A percentile compares a stretch with the other conserved stretches of the same genome.
Evolutionary conservation across 352 stramenopile species (phyloP).

Genomic region (Phytophthora litchii): DNA sequence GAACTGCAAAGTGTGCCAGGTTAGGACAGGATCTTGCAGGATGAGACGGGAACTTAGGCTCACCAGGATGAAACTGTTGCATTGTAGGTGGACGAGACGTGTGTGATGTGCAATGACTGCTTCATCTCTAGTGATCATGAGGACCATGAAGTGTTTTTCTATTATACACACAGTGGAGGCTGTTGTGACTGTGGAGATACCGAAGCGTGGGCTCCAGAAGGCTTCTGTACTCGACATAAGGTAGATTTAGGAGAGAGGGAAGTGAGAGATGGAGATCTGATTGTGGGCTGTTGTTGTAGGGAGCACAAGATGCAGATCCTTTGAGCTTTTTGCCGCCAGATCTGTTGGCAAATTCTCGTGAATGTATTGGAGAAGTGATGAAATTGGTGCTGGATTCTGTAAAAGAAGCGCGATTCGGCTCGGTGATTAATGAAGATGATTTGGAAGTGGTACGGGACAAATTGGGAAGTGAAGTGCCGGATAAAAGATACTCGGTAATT

Average conservation of each 20-base stretch:
- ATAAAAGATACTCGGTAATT: constrained; percentile 88
- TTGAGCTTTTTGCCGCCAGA: constrained; percentile 59
- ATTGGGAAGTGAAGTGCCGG: constrained; percentile 52
- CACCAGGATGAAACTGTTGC: constrained; percentile 12
- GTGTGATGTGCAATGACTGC: constrained; percentile 98
- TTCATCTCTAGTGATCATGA: constrained; percentile 95
- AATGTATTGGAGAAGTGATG: constrained; percentile 76
- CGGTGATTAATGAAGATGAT: constrained; percentile 57
- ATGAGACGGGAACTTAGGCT: background rate
- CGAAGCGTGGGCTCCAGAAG: constrained; percentile 94
- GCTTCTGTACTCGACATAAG: constrained; percentile 96
- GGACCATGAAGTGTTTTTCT: constrained; percentile 94
- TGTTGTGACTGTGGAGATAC: constrained; percentile 99
- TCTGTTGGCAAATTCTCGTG: constrained; percentile 58
- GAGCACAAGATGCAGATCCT: constrained; percentile 76
- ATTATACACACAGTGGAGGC: constrained; percentile 94
- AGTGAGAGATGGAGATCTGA: background rate
- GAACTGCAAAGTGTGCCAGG: constrained; percentile 93
- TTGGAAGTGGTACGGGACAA: constrained; percentile 56
- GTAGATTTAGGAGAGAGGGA: constrained; percentile 20
- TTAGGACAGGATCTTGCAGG: constrained; percentile 23
- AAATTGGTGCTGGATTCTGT: constrained; percentile 64
- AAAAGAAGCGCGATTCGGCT: constrained; percentile 66
- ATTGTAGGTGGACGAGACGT: constrained; percentile 92
- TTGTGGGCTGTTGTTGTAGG: constrained; percentile 34